phyloP scores from a whole-genome alignment of 2,329 filamentous ascomycete species.

The Fusarium udum region DNA sequence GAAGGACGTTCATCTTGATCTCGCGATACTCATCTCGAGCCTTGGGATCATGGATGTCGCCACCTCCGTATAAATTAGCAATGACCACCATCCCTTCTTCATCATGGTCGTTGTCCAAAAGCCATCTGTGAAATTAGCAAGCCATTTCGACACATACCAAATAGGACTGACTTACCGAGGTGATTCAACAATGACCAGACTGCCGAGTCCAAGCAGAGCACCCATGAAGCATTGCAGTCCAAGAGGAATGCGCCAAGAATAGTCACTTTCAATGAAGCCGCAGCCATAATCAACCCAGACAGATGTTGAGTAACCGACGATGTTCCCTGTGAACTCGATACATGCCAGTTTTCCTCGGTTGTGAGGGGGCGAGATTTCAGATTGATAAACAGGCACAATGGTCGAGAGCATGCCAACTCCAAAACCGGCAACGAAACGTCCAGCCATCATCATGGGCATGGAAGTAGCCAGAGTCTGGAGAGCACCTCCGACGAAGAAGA shows the following conservation, averaged over 20 bases:
- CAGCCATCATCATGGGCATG: constrained; percentile 89
- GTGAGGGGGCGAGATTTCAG: constrained; percentile 94
- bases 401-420: constrained; percentile 90
- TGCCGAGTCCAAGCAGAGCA: constrained; percentile 82
- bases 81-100: constrained; percentile 99
- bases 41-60: constrained; percentile 92
- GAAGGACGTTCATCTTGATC: constrained; percentile 97
- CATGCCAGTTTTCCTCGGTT: constrained; percentile 95
- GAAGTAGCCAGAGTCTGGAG: constrained; percentile 83
- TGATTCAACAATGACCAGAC: constrained; percentile 94
- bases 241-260: constrained; percentile 90
- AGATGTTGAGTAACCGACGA: constrained; percentile 92
- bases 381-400: constrained; percentile 93
- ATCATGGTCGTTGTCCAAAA: constrained; percentile 96
- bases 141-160: constrained; percentile 3
- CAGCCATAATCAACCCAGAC: constrained; percentile 99
- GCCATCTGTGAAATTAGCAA: constrained; percentile 72
- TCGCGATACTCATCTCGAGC: constrained; percentile 96
- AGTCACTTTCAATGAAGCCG: constrained; percentile 84
- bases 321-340: constrained; percentile 98
- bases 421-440: constrained; percentile 84
- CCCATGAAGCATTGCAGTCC: constrained; percentile 97
- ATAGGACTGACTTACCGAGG: constrained; percentile 71
- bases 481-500: constrained; percentile 86
- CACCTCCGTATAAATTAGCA: constrained; percentile 94